Evolutionary conservation across 768 basidiomycete species (phyloP).

Genomic region (Scleroderma bovista): DNA sequence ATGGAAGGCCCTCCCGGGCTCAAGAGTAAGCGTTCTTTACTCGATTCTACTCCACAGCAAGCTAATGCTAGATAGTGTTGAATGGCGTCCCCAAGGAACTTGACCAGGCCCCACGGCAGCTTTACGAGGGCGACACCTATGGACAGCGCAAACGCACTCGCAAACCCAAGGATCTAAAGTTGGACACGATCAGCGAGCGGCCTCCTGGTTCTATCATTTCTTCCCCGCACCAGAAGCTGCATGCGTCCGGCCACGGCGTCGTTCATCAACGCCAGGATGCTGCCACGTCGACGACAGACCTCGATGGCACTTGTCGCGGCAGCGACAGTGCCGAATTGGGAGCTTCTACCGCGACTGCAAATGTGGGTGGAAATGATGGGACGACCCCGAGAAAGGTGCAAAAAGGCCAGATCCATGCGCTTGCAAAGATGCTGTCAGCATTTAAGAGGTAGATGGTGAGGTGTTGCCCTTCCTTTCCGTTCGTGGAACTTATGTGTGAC

Average conservation of each 20-base stretch:
- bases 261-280: conserved; percentile 54
- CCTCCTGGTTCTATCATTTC: conserved; percentile 23
- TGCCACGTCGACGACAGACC: conserved; percentile 71
- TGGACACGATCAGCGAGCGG: conserved; percentile 75
- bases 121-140: conserved; percentile 58
- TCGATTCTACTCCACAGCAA: not conserved
- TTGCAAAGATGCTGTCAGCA: conserved; percentile 89
- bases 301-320: conserved; percentile 31
- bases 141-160: conserved; percentile 61
- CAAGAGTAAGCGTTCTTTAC: conserved; percentile 60
- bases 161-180: conserved; percentile 56
- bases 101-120: conserved; percentile 60
- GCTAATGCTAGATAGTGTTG: conserved; percentile 46
- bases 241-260: conserved; percentile 20
- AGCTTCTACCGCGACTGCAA: not conserved
- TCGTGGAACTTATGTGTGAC: too few species aligned
- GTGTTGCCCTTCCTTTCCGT: not conserved
- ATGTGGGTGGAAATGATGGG: conserved; percentile 20
- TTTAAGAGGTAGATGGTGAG: conserved; percentile 50
- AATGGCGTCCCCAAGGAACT: conserved; percentile 75
- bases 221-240: not conserved
- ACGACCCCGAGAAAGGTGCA: conserved; percentile 67
- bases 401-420: conserved; percentile 83
- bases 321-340: not conserved
- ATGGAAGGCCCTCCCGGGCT: conserved; percentile 45